These are phyloP conservation scores for Hsuehochloa calcarea DNA, from an alignment of 176 grass and related monocot species.

Conservation along the genomic window DNA sequence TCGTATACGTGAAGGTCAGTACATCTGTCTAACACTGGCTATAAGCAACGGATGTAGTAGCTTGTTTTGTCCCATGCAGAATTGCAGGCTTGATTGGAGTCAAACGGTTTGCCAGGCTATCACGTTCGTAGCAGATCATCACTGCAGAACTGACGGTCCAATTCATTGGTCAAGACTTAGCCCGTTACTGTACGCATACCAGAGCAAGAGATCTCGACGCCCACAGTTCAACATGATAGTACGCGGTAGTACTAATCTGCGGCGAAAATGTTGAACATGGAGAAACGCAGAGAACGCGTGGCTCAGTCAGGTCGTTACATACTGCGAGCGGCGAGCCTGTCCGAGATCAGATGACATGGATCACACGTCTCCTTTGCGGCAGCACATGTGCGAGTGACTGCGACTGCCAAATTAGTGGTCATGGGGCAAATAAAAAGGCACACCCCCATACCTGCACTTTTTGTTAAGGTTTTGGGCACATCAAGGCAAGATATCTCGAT, in stretches of 20 bases:
- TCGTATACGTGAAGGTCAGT: too few species aligned
- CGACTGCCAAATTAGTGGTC: neutral
- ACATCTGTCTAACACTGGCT: too few species aligned
- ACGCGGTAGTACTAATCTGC: neutral
- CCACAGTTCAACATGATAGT: neutral
- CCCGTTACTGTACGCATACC: neutral
- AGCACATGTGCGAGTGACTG: neutral
- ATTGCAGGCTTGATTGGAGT: neutral
- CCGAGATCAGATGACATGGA: neutral
- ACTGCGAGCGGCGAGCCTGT: neutral
- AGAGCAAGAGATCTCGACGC: neutral
- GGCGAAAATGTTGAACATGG: slow-evolving; percentile 34
- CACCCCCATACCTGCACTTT: neutral
- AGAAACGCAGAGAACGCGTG: neutral
- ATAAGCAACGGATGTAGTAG: neutral
- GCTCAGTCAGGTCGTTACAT: neutral
- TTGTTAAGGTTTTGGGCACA: slow-evolving; percentile 21
- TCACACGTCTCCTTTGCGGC: neutral
- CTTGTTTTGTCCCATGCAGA: slow-evolving; percentile 3
- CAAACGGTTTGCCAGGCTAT: neutral
- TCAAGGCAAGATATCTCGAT: neutral
- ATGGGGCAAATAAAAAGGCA: neutral
- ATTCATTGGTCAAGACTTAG: slow-evolving; percentile 9
- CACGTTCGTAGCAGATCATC: neutral
- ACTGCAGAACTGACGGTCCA: neutral